Conservation (phyloP, 345 rosid genomes). For the Eucalyptus victrix region DNA sequence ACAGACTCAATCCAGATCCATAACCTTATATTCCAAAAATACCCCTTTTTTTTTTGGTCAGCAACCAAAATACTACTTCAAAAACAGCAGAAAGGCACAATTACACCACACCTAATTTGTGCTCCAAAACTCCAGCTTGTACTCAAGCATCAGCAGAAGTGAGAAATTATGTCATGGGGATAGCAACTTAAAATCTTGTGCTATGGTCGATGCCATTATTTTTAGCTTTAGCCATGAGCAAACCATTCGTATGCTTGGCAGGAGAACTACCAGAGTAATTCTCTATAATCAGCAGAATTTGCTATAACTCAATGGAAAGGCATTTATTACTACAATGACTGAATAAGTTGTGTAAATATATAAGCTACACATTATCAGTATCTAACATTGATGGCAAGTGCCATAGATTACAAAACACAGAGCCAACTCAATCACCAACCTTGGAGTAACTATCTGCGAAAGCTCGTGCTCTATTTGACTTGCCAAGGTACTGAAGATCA, state of each 20-base stretch:
- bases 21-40: neutral
- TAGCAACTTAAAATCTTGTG: neutral
- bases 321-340: neutral
- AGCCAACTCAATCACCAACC: constrained; percentile 26
- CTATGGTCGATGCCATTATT: neutral
- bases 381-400: neutral
- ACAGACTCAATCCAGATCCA: neutral
- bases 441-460: constrained; percentile 95
- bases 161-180: neutral
- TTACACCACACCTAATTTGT: neutral
- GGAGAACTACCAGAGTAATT: neutral
- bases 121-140: neutral
- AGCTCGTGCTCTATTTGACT: constrained; percentile 60
- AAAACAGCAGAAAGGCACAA: neutral
- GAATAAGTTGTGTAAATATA: neutral
- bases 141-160: neutral
- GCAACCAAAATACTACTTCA: neutral
- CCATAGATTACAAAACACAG: neutral
- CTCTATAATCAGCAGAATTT: neutral
- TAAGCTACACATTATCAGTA: neutral
- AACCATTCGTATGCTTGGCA: neutral
- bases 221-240: neutral
- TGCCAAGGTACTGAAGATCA: constrained; percentile 63
- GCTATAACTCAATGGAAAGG: neutral
- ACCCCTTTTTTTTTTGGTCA: neutral